phyloP scores from a whole-genome alignment of 495 filamentous ascomycete genomes.

The Lentithecium fluviatile region DNA sequence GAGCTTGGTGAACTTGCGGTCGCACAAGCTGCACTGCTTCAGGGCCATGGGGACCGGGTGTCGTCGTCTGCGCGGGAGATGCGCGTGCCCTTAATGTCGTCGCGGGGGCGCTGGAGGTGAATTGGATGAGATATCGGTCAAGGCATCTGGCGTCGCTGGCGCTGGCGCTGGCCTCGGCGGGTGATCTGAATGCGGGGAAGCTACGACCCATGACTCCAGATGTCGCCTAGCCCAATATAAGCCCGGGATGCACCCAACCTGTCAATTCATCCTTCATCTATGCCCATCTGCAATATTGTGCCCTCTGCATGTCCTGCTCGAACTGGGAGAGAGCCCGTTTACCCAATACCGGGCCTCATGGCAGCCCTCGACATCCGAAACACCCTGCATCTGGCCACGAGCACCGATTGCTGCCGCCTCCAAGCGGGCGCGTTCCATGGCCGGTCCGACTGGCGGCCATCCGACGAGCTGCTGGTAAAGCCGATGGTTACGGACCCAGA shows the following conservation, averaged over 20 bases:
- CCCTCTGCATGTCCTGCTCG: constrained; percentile 10
- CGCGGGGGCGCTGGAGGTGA: constrained; percentile 6
- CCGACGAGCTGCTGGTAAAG: not conserved
- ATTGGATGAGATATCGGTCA: constrained; percentile 22
- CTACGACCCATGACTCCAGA: constrained; percentile 28
- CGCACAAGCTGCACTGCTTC: constrained; percentile 54
- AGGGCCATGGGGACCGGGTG: constrained; percentile 42
- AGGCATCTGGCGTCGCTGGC: constrained; percentile 15
- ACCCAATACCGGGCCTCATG: not conserved
- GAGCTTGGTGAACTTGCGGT: constrained; percentile 55
- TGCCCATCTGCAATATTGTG: constrained; percentile 30
- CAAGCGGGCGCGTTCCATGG: too few relatives aligned
- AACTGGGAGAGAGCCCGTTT: not conserved
- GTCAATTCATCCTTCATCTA: constrained; percentile 26
- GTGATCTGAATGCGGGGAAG: constrained; percentile 32
- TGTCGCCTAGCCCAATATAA: constrained; percentile 27
- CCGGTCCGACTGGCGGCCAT: not conserved
- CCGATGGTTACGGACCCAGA: too few relatives aligned
- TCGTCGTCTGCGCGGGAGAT: too few relatives aligned
- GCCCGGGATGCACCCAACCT: constrained; percentile 20
- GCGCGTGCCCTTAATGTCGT: too few relatives aligned
- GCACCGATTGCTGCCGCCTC: too few relatives aligned
- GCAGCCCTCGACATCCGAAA: not conserved
- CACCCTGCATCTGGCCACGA: not conserved
- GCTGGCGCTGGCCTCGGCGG: not conserved